A percentile compares a stretch with the other conserved stretches of the same genome.
These are phyloP conservation scores for Candida dajiaensis DNA, from an alignment of 805 yeast species.

Conservation along the genomic window DNA sequence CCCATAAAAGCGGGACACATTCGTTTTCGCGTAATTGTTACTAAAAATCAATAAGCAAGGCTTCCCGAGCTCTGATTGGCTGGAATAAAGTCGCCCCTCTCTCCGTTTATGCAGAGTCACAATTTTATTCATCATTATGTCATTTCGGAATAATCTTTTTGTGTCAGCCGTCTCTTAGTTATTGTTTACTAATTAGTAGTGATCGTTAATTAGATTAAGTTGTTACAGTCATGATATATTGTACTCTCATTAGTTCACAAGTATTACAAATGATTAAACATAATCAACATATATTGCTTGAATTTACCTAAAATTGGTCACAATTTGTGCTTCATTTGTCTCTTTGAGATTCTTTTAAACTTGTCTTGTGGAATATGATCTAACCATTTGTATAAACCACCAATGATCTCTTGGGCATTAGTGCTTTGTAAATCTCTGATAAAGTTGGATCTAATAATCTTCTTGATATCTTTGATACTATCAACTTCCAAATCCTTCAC, in stretches of 20 bases:
- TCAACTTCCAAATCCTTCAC: conserved; percentile 33
- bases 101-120: no score
- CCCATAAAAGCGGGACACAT: background rate
- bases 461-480: conserved; percentile 39
- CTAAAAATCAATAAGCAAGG: background rate
- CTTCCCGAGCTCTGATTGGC: background rate
- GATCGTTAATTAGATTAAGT: no score
- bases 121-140: background rate
- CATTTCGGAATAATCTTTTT: background rate
- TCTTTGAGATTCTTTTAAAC: conserved; percentile 48
- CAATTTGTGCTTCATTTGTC: conserved; percentile 57
- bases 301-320: conserved; percentile 20
- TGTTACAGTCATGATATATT: no score
- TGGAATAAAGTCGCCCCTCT: no score
- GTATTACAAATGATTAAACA: no score
- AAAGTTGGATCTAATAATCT: conserved; percentile 28
- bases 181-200: no score
- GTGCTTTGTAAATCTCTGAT: conserved; percentile 36
- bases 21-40: background rate
- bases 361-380: conserved; percentile 68
- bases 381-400: conserved; percentile 67
- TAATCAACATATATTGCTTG: no score
- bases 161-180: background rate
- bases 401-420: conserved; percentile 59
- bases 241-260: no score